Percentiles rank a stretch among this genome's conserved stretches.
These are phyloP conservation scores for Tephrocybe sp. DNA, from an alignment of 768 basidiomycete genomes.

Conservation along the genomic window DNA sequence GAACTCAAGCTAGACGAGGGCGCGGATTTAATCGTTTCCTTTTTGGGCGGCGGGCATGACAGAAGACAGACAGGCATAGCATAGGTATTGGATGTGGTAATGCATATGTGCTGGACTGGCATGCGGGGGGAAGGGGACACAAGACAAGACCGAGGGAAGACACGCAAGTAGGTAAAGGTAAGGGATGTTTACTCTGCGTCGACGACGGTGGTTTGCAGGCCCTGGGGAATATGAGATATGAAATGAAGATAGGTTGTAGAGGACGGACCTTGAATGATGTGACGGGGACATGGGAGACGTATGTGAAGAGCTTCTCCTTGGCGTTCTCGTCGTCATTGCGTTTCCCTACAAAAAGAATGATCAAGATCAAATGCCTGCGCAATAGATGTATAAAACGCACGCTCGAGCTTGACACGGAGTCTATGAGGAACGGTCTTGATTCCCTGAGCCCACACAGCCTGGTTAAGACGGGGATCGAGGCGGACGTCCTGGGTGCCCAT, in stretches of 20 bases:
- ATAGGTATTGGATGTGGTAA: background rate
- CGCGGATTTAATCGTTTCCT: background rate
- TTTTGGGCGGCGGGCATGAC: slow-evolving; percentile 1
- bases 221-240: slow-evolving; percentile 41
- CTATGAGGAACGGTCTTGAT: slow-evolving; percentile 94
- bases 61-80: slow-evolving; percentile 10
- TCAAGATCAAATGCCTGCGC: background rate
- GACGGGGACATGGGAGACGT: slow-evolving; percentile 81
- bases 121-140: background rate
- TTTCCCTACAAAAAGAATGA: slow-evolving; percentile 59
- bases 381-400: slow-evolving; percentile 36
- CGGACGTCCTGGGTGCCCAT: slow-evolving; percentile 97
- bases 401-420: slow-evolving; percentile 91
- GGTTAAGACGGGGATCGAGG: slow-evolving; percentile 95
- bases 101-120: slow-evolving; percentile 10
- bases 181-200: slow-evolving; percentile 67
- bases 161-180: background rate
- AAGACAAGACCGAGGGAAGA: background rate
- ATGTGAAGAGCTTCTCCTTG: slow-evolving; percentile 96
- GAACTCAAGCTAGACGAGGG: background rate
- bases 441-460: slow-evolving; percentile 91
- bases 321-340: slow-evolving; percentile 99
- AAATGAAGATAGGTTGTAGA: background rate
- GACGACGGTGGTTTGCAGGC: slow-evolving; percentile 79
- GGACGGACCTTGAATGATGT: slow-evolving; percentile 77